These are phyloP conservation scores for Pistacia integerrima DNA, from an alignment of 345 rosid genomes.

Conservation along the genomic window DNA sequence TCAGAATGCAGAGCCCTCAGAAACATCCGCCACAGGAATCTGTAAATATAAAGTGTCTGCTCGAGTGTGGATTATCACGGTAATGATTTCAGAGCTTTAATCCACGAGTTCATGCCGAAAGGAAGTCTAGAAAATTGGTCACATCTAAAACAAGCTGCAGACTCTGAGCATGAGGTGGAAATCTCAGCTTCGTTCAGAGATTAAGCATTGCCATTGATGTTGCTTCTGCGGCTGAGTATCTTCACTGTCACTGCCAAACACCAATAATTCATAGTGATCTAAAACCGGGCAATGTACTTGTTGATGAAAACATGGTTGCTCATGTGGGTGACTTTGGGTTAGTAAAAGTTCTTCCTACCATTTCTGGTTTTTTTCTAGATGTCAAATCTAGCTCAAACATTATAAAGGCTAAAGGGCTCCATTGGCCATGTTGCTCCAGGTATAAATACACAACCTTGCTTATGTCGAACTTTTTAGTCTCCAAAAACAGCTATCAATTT, in stretches of 20 bases:
- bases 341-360: too few relatives aligned
- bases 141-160: background rate
- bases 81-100: constrained; percentile 25
- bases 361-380: too few relatives aligned
- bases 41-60: background rate
- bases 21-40: constrained; percentile 21
- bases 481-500: background rate
- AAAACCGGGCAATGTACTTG: too few relatives aligned
- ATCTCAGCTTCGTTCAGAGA: too few relatives aligned
- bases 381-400: background rate
- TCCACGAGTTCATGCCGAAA: constrained; percentile 18
- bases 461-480: background rate
- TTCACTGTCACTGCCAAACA: too few relatives aligned
- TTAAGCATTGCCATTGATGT: too few relatives aligned
- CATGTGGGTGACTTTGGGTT: too few relatives aligned
- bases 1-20: constrained; percentile 19
- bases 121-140: constrained; percentile 18
- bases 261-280: too few relatives aligned
- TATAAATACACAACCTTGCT: background rate
- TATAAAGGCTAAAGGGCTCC: constrained; percentile 2
- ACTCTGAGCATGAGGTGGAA: too few relatives aligned
- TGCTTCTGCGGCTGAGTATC: too few relatives aligned
- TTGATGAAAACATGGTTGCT: too few relatives aligned
- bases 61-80: constrained; percentile 20
- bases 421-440: constrained; percentile 14